Evolutionary conservation across 2,329 filamentous ascomycete genomes (phyloP), one percentile per base, ranked within the genome.

Genomic region (Colletotrichum sp.): DNA sequence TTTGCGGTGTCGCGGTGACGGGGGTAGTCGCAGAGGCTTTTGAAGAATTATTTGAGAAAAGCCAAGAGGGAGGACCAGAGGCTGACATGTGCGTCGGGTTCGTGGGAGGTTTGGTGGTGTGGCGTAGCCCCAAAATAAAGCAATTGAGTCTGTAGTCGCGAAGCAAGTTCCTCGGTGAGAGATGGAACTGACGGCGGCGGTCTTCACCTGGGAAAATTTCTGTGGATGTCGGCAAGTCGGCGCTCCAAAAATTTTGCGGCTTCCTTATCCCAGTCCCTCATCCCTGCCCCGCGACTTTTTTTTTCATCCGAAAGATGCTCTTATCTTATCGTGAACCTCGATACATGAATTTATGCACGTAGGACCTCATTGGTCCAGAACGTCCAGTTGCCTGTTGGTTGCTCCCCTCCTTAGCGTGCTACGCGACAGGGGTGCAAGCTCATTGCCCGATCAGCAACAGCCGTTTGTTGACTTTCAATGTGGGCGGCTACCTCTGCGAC

Each of bases 21-120:
- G 64, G 24, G 34, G 43, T 38, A 52, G 56, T 78, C 75, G 74
- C 75, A 14, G 66, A 30, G 34, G 36, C 7, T 77, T 79, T 79
- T 58, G 78, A 71, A 59, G 79, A 77, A 79, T 87, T 87, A 71
- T 86, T 87, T 62, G 84, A 84, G 77, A 87, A 87, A 68, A 87
- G 82, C 86, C 86, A 87, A 65, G 84, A 78, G 32, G 86, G 86
- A 79, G 82, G 84, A 68, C 78, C 78, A 69, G 79, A 76, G 38
- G 79, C 79, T 71, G 83, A 83, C 84, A 86, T 86, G 80, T 81
- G 73, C 64, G 36, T 34, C 12, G 26, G 8, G n/a, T 32, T 32
- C 7, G 38, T 14, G 16, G 38, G 38, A 55, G 28, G 21, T 26
- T n/a, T 13, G 24, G n/a, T 32, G 24, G 26, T 24, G 43, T 55